These are phyloP conservation scores for Sporisorium iseilematis-ciliati DNA, from an alignment of 1,284 basidiomycete genomes.

Conservation along the genomic window DNA sequence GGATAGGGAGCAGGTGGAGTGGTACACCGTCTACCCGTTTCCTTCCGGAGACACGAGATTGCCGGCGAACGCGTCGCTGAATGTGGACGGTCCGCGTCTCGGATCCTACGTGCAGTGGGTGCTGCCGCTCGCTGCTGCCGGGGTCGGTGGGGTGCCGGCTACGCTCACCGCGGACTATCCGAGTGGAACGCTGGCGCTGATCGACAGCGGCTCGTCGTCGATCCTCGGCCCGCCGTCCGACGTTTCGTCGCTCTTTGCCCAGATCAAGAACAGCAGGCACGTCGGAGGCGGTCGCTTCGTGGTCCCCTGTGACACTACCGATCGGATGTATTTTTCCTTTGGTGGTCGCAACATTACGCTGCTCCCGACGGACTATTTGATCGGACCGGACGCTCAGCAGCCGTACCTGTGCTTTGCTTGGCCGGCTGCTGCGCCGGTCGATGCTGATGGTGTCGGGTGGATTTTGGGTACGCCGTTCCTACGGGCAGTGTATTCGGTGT, in stretches of 20 bases:
- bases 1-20: conserved; percentile 32
- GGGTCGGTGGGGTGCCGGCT: conserved; percentile 77
- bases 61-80: conserved; percentile 32
- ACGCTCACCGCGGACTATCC: conserved; percentile 79
- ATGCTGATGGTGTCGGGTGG: conserved; percentile 85
- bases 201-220: conserved; percentile 83
- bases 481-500: conserved; percentile 83
- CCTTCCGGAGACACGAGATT: conserved; percentile 36
- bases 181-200: conserved; percentile 77
- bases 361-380: conserved; percentile 84
- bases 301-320: conserved; percentile 80
- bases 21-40: conserved; percentile 54
- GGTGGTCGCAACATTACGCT: conserved; percentile 77
- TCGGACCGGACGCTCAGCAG: conserved; percentile 78
- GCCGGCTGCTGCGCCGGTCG: conserved; percentile 79
- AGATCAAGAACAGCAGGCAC: conserved; percentile 78
- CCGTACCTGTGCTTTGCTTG: conserved; percentile 82
- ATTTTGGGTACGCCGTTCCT: conserved; percentile 86
- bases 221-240: conserved; percentile 85
- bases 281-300: conserved; percentile 82
- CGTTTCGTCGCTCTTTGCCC: conserved; percentile 78
- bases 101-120: conserved; percentile 81
- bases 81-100: conserved; percentile 31
- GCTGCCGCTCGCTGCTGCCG: conserved; percentile 76
- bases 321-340: conserved; percentile 74